Evolutionary conservation across 192 early-diverging fungal species (phyloP), one percentile per base, ranked within the genome.

Genomic region (Entomortierella lignicola): DNA sequence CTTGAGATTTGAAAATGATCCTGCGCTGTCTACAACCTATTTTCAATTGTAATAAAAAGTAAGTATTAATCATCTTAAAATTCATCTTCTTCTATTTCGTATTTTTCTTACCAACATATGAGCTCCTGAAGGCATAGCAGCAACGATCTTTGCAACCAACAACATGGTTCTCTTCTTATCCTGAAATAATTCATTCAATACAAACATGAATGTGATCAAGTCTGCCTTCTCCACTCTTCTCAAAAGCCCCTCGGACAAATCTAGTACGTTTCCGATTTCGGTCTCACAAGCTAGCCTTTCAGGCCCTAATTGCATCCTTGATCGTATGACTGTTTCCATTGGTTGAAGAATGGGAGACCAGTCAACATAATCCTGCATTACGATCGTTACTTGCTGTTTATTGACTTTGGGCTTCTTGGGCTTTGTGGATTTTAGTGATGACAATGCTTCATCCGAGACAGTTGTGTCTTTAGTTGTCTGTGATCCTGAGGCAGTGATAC

Each of bases 181-280:
- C 68, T 83, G 84, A 79, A 98, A 92, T 20, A 98, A 80, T 70
- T 98, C 97, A 72, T 97, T 97, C 85, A 98, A 85, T 0, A 97
- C 87, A 89, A 97, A 98, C 86, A 96, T 91, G 37, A 92, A 89
- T 2, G 96, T 97, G 23, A 95, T 91, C 48, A 97, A 66, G 64
- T 89, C 81, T 3, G 94, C 88, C 25, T 81, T 60, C 4, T 83
- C 69, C 7, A 96, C 85, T 6, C 71, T 55, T 18, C 64, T 32
- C 56, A 87, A 71, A 0, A 91, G 68, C 8, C 81, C 69, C n/a
- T 80, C 60, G 17, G 81, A 67, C 13, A 83, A 74, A 60, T 86
- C 81, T 23, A 94, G 65, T 4, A 93, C 71, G 70, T 94, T 87
- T 7, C 87, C 87, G 13, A 85, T 69, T 52, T 87, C 87, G 47